These are phyloP conservation scores for Mycena maculata DNA, from an alignment of 768 basidiomycete genomes.

Conservation along the genomic window DNA sequence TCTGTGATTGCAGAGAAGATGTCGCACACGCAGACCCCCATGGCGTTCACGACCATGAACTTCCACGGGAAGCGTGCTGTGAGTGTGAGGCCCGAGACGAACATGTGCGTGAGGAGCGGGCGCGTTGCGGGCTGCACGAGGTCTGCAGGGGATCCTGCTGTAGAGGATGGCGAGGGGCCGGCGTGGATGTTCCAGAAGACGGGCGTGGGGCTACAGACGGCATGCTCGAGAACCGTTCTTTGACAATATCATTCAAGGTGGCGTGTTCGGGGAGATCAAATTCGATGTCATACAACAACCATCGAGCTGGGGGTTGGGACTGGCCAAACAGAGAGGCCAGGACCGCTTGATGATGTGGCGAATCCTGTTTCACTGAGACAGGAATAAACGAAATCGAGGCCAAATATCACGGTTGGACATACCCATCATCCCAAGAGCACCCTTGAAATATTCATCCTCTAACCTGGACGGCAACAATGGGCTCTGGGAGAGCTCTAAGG, in stretches of 20 bases:
- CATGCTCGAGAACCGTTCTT: constrained; percentile 81
- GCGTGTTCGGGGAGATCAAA: constrained; percentile 76
- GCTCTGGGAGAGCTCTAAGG: constrained; percentile 86
- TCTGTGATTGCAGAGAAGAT: too few species aligned
- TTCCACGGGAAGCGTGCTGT: too few species aligned
- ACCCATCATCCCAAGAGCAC: constrained; percentile 83
- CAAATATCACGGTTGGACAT: constrained; percentile 34
- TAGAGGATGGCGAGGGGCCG: too few species aligned
- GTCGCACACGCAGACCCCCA: too few species aligned
- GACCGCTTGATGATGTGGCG: constrained; percentile 83
- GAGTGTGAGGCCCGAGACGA: too few species aligned
- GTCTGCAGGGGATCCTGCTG: too few species aligned
- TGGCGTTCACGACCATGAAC: too few species aligned
- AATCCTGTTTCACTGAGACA: constrained; percentile 76
- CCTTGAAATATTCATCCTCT: constrained; percentile 89
- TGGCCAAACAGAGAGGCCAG: constrained; percentile 84
- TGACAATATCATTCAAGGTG: constrained; percentile 77
- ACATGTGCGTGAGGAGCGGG: too few species aligned
- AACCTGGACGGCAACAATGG: constrained; percentile 78
- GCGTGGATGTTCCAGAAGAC: too few species aligned
- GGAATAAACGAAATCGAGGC: not conserved
- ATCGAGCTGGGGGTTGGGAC: constrained; percentile 70
- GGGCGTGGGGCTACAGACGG: too few species aligned
- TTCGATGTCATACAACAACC: constrained; percentile 81
- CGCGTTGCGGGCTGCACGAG: too few species aligned